Base-by-base conservation (phyloP, 164 flowering plant species). In the Piper betle region DNA sequence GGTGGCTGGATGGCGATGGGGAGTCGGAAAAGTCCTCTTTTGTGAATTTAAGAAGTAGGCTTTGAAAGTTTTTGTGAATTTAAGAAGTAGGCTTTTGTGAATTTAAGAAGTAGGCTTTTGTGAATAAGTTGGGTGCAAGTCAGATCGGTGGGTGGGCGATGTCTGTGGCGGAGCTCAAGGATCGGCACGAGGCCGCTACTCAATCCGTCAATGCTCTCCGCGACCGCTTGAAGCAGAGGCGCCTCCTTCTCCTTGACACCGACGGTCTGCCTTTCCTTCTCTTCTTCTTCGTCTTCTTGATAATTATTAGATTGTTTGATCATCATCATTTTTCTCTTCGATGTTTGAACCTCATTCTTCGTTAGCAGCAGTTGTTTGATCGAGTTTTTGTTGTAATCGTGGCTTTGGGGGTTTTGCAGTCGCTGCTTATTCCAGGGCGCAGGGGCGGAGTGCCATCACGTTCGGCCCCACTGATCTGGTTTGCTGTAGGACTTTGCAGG, bases 381-480 rank as follows among this genome's bases (percentile, higher is more conserved):
- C n/a, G n/a, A n/a, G n/a, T n/a, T n/a, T 56, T 58, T 52, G 59
- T 43, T 55, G 57, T 38, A 57, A 42, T 39, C 20, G 17, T 42
- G 16, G 11, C 55, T 25, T 55, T 42, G n/a, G n/a, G n/a, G 41
- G 3, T 66, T 70, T 63, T 70, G 69, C 74, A 93, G 98, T 90
- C 64, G 84, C 94, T 6, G 79, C 81, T 4, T 86, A 81, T 69
- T 82, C 96, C 41, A 78, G 76, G 71, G 48, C 86, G 18, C 87
- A 77, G 63, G 92, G 91, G 50, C 69, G 76, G 72, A 73, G 76
- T 55, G 69, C 85, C 39, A 81, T 93, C 52, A 77, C 73, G 25
- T 93, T 90, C 59, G 91, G 91, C 6, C 90, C 84, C 1, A 93
- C 96, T 60, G 98, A 90, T 88, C 90, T 90, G 59, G 92, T 90